Percentiles rank a stretch among this genome's conserved stretches.
Evolutionary conservation across 2,329 filamentous ascomycete species (phyloP).

Genomic region (Cordyceps cicadae): DNA sequence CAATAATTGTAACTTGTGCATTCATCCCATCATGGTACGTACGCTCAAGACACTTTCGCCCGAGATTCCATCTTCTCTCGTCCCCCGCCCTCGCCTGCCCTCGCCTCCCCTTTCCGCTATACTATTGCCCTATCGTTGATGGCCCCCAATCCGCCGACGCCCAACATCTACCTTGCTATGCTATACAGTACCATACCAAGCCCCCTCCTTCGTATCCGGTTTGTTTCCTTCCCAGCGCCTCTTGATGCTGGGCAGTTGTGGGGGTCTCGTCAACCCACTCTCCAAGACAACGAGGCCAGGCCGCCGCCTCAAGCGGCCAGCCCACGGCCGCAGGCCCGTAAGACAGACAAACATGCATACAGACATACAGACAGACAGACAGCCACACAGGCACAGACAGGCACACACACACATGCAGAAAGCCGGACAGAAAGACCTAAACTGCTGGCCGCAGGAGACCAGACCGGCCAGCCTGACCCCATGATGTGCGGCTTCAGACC

Average conservation of each 20-base stretch:
- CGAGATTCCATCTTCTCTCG: background rate
- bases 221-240: background rate
- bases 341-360: too few species aligned
- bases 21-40: conserved; percentile 5
- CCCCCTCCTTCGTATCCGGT: background rate
- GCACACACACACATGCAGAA: too few species aligned
- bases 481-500: background rate
- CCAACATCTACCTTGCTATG: background rate
- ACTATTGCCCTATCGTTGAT: background rate
- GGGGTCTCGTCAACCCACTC: too few species aligned
- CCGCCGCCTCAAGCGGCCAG: too few species aligned
- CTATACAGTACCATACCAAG: too few species aligned
- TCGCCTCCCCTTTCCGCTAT: background rate
- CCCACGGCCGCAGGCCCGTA: too few species aligned
- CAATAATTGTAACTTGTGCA: background rate
- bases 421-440: background rate
- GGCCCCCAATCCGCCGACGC: background rate
- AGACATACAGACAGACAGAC: too few species aligned
- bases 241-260: background rate
- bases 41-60: background rate
- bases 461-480: background rate
- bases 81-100: background rate
- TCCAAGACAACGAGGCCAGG: too few species aligned
- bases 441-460: conserved; percentile 2
- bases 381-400: too few species aligned